Evolutionary conservation across 495 filamentous ascomycete species (phyloP).

Genomic region (Aspergillus biplanus): DNA sequence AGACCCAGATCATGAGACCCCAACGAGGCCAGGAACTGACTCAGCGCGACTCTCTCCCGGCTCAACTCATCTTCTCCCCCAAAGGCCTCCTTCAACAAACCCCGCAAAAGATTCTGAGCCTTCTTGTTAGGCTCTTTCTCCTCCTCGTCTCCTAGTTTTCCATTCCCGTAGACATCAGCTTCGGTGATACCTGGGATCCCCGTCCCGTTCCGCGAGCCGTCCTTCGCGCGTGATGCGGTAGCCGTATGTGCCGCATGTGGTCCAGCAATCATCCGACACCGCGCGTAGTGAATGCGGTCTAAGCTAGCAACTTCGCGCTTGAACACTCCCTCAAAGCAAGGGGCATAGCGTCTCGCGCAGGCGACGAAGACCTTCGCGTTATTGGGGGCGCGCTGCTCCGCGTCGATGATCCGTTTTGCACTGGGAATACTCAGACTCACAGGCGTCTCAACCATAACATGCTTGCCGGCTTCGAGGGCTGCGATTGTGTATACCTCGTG

Average conservation of each 20-base stretch:
- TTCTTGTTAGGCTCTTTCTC: background rate
- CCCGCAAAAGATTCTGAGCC: constrained; percentile 14
- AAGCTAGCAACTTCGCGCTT: constrained; percentile 48
- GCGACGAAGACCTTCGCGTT: constrained; percentile 55
- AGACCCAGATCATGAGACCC: constrained; percentile 59
- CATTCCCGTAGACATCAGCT: background rate
- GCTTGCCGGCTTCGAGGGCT: constrained; percentile 54
- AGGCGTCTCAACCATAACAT: constrained; percentile 60
- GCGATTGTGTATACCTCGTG: constrained; percentile 53
- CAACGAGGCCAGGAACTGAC: constrained; percentile 48
- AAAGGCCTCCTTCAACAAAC: constrained; percentile 37
- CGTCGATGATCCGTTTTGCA: constrained; percentile 46
- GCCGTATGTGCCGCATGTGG: constrained; percentile 35
- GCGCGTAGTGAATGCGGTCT: constrained; percentile 55
- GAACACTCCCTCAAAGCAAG: constrained; percentile 52
- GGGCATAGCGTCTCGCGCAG: constrained; percentile 58
- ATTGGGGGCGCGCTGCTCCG: constrained; percentile 30
- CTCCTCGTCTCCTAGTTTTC: background rate
- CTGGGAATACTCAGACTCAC: constrained; percentile 47
- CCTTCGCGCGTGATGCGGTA: constrained; percentile 26
- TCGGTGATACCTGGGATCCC: background rate
- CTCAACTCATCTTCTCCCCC: constrained; percentile 36
- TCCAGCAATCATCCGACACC: constrained; percentile 58
- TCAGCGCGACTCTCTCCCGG: constrained; percentile 37
- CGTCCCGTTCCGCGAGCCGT: background rate